Conservation (phyloP, 257 asterid species). For the Perilla frutescens region DNA sequence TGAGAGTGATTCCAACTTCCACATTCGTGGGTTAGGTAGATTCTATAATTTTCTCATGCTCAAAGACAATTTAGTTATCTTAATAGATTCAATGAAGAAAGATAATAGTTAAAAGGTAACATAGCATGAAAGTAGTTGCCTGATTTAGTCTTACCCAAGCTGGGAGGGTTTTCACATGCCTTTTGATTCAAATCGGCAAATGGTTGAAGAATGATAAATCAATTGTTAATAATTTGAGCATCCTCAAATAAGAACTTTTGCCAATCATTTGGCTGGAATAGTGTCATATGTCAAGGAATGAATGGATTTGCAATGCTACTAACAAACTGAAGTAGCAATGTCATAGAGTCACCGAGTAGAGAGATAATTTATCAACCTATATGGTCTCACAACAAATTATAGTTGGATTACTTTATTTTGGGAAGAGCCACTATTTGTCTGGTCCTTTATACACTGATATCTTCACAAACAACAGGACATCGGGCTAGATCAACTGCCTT, state of each 20-base stretch:
- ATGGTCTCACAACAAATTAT: background rate
- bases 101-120: slow-evolving; percentile 21
- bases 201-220: slow-evolving; percentile 14
- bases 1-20: slow-evolving; percentile 3
- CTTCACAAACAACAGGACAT: background rate
- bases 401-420: background rate
- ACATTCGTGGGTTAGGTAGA: slow-evolving; percentile 19
- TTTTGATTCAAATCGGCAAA: slow-evolving; percentile 9
- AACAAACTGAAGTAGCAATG: background rate
- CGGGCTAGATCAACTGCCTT: background rate
- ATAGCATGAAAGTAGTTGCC: slow-evolving; percentile 12
- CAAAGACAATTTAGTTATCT: slow-evolving; percentile 3
- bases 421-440: background rate
- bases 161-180: background rate
- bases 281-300: background rate
- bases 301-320: background rate
- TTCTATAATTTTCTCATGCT: slow-evolving; percentile 15
- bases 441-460: background rate
- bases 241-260: slow-evolving; percentile 13
- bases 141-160: slow-evolving; percentile 8
- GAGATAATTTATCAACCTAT: background rate
- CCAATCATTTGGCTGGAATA: slow-evolving; percentile 25
- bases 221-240: slow-evolving; percentile 12
- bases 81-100: background rate
- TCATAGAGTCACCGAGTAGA: slow-evolving; percentile 12